Evolutionary conservation across 768 basidiomycete genomes (phyloP).

Genomic region (Panus rudis): DNA sequence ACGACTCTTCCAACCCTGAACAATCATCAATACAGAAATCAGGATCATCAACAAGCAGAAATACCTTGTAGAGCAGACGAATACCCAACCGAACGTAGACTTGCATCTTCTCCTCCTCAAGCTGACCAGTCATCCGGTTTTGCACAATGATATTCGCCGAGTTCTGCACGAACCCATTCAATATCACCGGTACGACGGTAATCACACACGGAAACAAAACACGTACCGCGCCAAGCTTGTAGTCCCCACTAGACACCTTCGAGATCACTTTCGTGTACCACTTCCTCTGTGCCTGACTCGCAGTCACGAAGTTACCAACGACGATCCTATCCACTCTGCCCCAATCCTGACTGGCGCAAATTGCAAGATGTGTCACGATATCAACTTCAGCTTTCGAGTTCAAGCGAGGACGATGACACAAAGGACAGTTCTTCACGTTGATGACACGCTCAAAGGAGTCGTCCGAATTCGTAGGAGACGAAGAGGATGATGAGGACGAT

Average conservation of each 20-base stretch:
- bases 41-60: constrained; percentile 4
- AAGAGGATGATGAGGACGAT: constrained; percentile 6
- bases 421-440: constrained; percentile 89
- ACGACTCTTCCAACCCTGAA: constrained; percentile 68
- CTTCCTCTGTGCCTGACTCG: constrained; percentile 92
- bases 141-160: constrained; percentile 98
- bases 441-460: constrained; percentile 67
- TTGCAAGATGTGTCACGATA: constrained; percentile 93
- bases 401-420: constrained; percentile 85
- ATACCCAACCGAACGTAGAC: constrained; percentile 91
- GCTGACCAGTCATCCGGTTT: constrained; percentile 82
- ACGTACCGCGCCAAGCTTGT: constrained; percentile 83
- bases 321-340: constrained; percentile 81
- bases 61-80: constrained; percentile 78
- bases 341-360: constrained; percentile 95
- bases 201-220: constrained; percentile 2
- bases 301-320: constrained; percentile 91
- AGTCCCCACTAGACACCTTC: constrained; percentile 82
- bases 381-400: constrained; percentile 87
- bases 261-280: constrained; percentile 90
- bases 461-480: constrained; percentile 7
- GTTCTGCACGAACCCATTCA: constrained; percentile 44
- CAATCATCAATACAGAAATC: constrained; percentile 1
- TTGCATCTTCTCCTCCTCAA: constrained; percentile 99
- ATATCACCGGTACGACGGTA: neutral